phyloP scores from a whole-genome alignment of 495 filamentous ascomycete genomes.

The Letharia lupina region DNA sequence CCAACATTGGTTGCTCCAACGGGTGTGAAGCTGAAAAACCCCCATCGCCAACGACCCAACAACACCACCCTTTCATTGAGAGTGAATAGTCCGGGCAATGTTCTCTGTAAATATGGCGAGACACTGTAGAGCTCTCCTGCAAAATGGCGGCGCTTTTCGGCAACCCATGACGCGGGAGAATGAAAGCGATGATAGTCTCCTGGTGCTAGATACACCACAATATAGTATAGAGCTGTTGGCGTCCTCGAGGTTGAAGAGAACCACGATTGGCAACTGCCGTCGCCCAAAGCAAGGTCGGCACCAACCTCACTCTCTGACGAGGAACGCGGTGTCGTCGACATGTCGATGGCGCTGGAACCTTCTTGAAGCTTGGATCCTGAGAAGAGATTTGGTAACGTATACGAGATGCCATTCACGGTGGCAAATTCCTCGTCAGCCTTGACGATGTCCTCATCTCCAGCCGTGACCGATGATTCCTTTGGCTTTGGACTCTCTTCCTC shows the following conservation, averaged over 20 bases:
- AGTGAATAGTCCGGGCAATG: constrained; percentile 86
- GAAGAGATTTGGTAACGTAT: constrained; percentile 82
- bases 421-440: constrained; percentile 85
- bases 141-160: constrained; percentile 84
- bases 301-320: constrained; percentile 71
- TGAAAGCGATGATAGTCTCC: constrained; percentile 99
- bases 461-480: not conserved
- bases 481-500: constrained; percentile 10
- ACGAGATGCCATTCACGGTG: constrained; percentile 90
- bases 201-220: constrained; percentile 94
- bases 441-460: constrained; percentile 53
- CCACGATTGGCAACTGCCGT: constrained; percentile 54
- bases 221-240: constrained; percentile 74
- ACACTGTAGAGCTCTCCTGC: constrained; percentile 93
- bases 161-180: constrained; percentile 88
- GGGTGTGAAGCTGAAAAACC: constrained; percentile 92
- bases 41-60: constrained; percentile 89
- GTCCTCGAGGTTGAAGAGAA: constrained; percentile 56
- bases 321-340: constrained; percentile 54
- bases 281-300: constrained; percentile 69
- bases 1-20: constrained; percentile 99
- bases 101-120: constrained; percentile 85
- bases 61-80: constrained; percentile 94
- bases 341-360: constrained; percentile 40
- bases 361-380: constrained; percentile 51